Evolutionary conservation across 1,139 yeast genomes (phyloP), one percentile per base, ranked within the genome.

Genomic region (Kurtzmaniella natalensis): DNA sequence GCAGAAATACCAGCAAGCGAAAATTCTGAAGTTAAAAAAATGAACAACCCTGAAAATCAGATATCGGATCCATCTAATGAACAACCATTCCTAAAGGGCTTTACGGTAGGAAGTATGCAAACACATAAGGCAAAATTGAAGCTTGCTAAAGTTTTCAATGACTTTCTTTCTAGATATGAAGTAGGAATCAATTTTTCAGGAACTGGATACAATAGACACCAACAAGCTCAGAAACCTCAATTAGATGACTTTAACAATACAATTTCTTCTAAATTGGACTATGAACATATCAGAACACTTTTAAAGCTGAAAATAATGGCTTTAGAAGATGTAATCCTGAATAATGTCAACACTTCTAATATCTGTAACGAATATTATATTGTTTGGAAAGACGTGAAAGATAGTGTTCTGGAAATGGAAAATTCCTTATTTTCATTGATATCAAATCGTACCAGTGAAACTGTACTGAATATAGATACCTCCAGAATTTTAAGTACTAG

Each of bases 341-440:
- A 46, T 13, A 42, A 64, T 0, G 60, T 71, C 1, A 41, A 38
- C 9, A 41, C 45, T 30, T 60, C 72, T 1, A 49, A 61, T 3
- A 31, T 41, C 0, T 65, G 45, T 41, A 70, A 64, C 36, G 53
- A 56, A 24, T 52, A 48, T 37, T 48, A 55, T 1, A 37, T 55
- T 0, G 48, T 60, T 3, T 69, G 80, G 71, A 51, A 54, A 14
- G 75, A 70, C 32, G 45, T 61, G 0, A 50, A 64, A 16, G 53
- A 48, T 2, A 42, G 50, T n/a, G 40, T 67, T 26, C 48, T 48
- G n/a, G 35, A 44, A 3, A 38, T 50, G 38, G 59, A 57, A 33
- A 38, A 30, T 1, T 28, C 48, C 2, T 21, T 35, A 7, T 35
- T 9, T 16, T 17, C 18, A 9, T 28, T 33, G 13, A 32, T 35